Evolutionary conservation across 1,284 basidiomycete genomes (phyloP), one percentile per base, ranked within the genome.

Genomic region (Takashimella koratensis): DNA sequence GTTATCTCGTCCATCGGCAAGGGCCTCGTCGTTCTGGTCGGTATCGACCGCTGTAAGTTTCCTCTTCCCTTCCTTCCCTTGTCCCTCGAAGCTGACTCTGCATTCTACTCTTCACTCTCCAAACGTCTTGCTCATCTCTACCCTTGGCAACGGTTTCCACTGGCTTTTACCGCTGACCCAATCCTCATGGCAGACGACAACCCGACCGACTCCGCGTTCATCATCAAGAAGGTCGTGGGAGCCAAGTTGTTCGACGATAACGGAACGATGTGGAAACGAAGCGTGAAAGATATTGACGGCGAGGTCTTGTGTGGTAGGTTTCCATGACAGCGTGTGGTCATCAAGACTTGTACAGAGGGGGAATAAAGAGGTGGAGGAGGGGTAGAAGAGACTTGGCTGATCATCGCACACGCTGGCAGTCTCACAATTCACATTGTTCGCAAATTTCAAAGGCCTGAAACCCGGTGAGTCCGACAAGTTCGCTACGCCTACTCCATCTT

Each of bases 381-480:
- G n/a, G n/a, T n/a, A n/a, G n/a, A n/a, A n/a, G n/a, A n/a, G n/a
- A n/a, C n/a, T n/a, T 12, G 13, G 27, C 11, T 13, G 27, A 13
- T 49, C 19, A 41, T 21, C 41, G 25, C 8, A 24, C 19, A 30
- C 8, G 47, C n/a, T n/a, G n/a, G n/a, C 16, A 75, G 75, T 93
- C 13, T 93, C 90, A 1, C 91, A 95, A 64, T 95, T 95, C 72
- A 95, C 91, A 0, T 80, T 95, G 16, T 77, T 91, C 65, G 91
- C 90, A n/a, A 86, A 86, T 60, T 92, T 90, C 54, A 93, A 92
- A 74, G 90, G 90, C 20, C 85, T 81, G 64, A 91, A 92, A 67
- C 91, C 74, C 24, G 68, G 68, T 64, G 30, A 45, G 59, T 57
- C 45, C n/a, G n/a, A n/a, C n/a, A n/a, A n/a, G n/a, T n/a, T n/a